phyloP scores from a whole-genome alignment of 2,329 filamentous ascomycete species.

The Trichoderma koningii region DNA sequence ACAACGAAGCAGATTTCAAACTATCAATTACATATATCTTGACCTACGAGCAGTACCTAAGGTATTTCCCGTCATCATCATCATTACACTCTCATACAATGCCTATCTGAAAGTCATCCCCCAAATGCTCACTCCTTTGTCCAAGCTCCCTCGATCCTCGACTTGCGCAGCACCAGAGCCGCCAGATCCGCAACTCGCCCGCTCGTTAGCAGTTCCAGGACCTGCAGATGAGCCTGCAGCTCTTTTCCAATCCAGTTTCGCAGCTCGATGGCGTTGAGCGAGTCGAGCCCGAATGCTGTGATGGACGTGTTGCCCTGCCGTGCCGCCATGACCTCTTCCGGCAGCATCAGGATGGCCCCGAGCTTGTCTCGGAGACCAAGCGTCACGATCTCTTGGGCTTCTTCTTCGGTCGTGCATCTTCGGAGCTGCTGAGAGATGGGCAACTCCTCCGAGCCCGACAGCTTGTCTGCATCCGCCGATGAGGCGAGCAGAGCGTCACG shows the following conservation, averaged over 20 bases:
- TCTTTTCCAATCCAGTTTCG: constrained; percentile 54
- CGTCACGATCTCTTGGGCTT: constrained; percentile 34
- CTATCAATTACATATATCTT: no score
- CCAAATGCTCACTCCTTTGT: neutral
- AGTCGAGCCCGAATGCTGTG: constrained; percentile 44
- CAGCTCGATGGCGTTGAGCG: constrained; percentile 52
- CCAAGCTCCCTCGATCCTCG: constrained; percentile 32
- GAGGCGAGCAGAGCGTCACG: constrained; percentile 42
- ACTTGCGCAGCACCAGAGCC: constrained; percentile 35
- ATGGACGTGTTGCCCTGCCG: constrained; percentile 32
- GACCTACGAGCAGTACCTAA: no score
- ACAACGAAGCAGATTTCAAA: neutral
- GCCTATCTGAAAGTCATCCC: neutral
- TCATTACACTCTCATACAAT: no score
- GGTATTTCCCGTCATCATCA: no score
- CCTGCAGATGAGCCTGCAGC: constrained; percentile 48
- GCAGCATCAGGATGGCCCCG: constrained; percentile 41
- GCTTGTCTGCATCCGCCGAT: constrained; percentile 26
- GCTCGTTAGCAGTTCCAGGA: constrained; percentile 56
- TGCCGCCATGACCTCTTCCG: constrained; percentile 31
- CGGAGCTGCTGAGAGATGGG: constrained; percentile 31
- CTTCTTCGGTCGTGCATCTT: constrained; percentile 27
- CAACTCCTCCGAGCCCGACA: constrained; percentile 23
- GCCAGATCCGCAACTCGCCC: constrained; percentile 42
- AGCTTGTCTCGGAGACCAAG: constrained; percentile 37